These are phyloP conservation scores for Mucor saturninus DNA, from an alignment of 371 early-diverging fungal genomes.

Conservation along the genomic window DNA sequence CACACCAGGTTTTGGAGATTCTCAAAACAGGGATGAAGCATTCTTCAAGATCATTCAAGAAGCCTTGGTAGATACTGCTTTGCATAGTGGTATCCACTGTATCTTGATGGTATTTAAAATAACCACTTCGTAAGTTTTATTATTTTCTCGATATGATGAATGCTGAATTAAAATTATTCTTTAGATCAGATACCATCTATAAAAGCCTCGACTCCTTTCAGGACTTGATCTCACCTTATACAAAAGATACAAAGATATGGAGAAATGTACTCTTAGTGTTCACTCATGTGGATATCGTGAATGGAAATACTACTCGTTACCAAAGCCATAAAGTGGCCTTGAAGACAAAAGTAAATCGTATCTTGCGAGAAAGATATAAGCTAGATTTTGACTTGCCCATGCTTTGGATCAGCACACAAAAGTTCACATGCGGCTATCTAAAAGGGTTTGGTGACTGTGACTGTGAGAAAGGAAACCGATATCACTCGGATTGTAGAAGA, in stretches of 20 bases:
- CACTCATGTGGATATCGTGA: conserved; percentile 42
- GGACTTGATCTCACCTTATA: conserved; percentile 21
- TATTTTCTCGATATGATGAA: not conserved
- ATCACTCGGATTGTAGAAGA: conserved; percentile 45
- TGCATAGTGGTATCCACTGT: conserved; percentile 22
- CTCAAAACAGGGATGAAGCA: conserved; percentile 36
- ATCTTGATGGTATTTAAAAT: conserved; percentile 40
- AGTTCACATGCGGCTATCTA: conserved; percentile 38
- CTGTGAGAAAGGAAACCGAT: conserved; percentile 40
- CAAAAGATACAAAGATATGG: conserved; percentile 29
- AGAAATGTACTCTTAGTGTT: conserved; percentile 47
- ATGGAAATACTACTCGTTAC: conserved; percentile 25
- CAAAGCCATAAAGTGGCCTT: conserved; percentile 37
- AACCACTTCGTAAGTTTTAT: conserved; percentile 30
- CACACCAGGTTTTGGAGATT: conserved; percentile 54
- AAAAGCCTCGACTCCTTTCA: conserved; percentile 30
- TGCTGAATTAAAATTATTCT: too few relatives aligned
- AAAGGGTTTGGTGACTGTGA: conserved; percentile 48
- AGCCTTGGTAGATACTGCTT: conserved; percentile 26
- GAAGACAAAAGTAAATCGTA: conserved; percentile 31
- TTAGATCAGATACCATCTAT: conserved; percentile 38
- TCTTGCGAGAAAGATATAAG: conserved; percentile 28
- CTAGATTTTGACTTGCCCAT: conserved; percentile 39
- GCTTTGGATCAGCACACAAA: conserved; percentile 48
- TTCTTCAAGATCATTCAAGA: conserved; percentile 36